Evolutionary conservation across 176 grass and related monocot genomes (phyloP).

Genomic region (Miscanthus lutarioriparius): DNA sequence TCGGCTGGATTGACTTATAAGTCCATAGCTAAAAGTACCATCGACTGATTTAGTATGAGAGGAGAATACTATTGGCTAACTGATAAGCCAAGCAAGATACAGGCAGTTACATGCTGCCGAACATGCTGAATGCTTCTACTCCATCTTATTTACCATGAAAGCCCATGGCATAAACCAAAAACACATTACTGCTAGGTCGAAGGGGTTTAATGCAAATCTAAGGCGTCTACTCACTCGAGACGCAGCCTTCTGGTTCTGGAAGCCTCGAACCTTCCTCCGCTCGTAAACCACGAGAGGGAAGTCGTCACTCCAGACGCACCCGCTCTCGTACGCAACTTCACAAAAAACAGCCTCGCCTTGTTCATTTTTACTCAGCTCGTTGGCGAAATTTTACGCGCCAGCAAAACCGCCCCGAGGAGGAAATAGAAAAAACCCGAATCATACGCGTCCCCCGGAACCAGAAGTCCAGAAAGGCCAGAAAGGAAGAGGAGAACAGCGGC

Average conservation of each 20-base stretch:
- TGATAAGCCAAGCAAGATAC: no score
- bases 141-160: background rate
- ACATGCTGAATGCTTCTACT: no score
- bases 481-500: background rate
- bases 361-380: background rate
- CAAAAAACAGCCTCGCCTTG: slow-evolving; percentile 16
- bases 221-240: background rate
- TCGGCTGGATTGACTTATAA: no score
- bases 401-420: background rate
- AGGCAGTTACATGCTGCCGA: no score
- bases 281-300: slow-evolving; percentile 13
- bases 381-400: slow-evolving; percentile 21
- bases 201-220: background rate
- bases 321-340: slow-evolving; percentile 7
- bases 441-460: background rate
- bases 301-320: background rate
- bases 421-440: slow-evolving; percentile 24
- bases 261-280: slow-evolving; percentile 43
- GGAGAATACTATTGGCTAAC: no score
- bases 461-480: background rate
- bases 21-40: background rate
- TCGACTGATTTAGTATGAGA: no score
- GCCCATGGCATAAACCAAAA: background rate
- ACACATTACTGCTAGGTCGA: background rate
- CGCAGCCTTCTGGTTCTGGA: background rate